Evolutionary conservation across 768 basidiomycete species (phyloP).

Genomic region (Suillus subalutaceus): DNA sequence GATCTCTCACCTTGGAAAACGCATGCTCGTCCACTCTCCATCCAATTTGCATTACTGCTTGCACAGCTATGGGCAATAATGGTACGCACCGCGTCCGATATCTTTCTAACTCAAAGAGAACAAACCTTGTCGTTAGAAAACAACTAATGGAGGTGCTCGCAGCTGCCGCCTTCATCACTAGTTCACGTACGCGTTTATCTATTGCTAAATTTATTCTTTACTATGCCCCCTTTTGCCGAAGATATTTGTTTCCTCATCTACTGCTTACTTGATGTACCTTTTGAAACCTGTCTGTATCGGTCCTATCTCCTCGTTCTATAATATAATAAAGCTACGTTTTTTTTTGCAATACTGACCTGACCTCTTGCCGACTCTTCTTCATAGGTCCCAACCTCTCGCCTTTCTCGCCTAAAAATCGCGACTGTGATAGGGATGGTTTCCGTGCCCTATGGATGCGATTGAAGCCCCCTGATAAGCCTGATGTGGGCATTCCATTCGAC

Average conservation of each 20-base stretch:
- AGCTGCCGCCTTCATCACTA: conserved; percentile 66
- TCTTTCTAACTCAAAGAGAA: conserved; percentile 71
- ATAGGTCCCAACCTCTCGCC: not conserved
- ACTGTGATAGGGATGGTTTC: conserved; percentile 54
- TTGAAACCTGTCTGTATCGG: too few relatives aligned
- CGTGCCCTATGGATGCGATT: conserved; percentile 79
- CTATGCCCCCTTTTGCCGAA: too few relatives aligned
- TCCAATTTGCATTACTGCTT: conserved; percentile 2
- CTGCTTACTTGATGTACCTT: too few relatives aligned
- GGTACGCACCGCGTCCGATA: conserved; percentile 75
- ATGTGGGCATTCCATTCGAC: conserved; percentile 79
- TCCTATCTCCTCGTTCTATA: too few relatives aligned
- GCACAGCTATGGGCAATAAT: conserved; percentile 85
- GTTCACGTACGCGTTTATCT: conserved; percentile 20
- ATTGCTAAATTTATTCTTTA: not conserved
- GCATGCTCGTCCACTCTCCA: not conserved
- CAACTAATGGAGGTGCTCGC: conserved; percentile 80
- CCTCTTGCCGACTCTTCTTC: not conserved
- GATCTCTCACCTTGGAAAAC: not conserved
- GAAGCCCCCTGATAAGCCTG: conserved; percentile 79
- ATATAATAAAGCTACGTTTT: too few relatives aligned
- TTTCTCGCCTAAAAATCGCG: conserved; percentile 24
- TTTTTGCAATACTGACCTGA: not conserved
- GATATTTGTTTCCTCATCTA: not conserved
- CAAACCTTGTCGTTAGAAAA: conserved; percentile 79